phyloP scores from a whole-genome alignment of 2,329 filamentous ascomycete genomes.

The Aspergillus unguis region DNA sequence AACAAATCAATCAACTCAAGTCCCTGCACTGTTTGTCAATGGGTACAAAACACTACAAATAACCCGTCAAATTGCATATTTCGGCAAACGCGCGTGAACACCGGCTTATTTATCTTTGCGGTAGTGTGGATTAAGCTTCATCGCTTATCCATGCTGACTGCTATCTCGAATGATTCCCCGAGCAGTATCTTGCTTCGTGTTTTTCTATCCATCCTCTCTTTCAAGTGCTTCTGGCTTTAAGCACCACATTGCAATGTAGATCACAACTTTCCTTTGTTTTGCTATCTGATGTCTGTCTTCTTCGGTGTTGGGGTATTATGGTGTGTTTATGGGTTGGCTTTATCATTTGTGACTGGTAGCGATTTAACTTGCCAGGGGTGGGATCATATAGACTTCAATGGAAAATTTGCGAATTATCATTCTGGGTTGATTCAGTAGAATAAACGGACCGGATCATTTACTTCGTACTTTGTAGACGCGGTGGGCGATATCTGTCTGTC shows the following conservation, averaged over 20 bases:
- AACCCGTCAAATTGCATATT: too few species aligned
- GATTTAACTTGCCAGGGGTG: constrained; percentile 3
- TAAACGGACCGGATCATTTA: too few species aligned
- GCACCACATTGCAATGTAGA: constrained; percentile 17
- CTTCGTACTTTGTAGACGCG: too few species aligned
- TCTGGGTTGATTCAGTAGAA: background rate
- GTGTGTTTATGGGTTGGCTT: constrained; percentile 8
- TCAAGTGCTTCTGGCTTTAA: constrained; percentile 12
- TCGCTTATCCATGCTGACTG: constrained; percentile 39
- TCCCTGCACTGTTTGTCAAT: constrained; percentile 52
- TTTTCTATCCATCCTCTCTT: too few species aligned
- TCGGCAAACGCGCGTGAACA: background rate
- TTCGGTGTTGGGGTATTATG: constrained; percentile 8
- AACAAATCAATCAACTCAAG: constrained; percentile 21
- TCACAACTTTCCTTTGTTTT: constrained; percentile 23
- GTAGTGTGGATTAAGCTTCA: constrained; percentile 43
- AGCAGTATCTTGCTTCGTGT: constrained; percentile 16
- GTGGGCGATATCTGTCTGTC: too few species aligned
- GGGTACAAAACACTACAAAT: constrained; percentile 35
- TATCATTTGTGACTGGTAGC: constrained; percentile 7
- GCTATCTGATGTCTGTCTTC: constrained; percentile 9
- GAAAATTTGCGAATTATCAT: background rate
- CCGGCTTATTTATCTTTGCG: constrained; percentile 37
- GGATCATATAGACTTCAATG: constrained; percentile 5
- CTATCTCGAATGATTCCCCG: constrained; percentile 39